Evolutionary conservation across 495 filamentous ascomycete species (phyloP).

Genomic region (Thermothielavioides terrestris): DNA sequence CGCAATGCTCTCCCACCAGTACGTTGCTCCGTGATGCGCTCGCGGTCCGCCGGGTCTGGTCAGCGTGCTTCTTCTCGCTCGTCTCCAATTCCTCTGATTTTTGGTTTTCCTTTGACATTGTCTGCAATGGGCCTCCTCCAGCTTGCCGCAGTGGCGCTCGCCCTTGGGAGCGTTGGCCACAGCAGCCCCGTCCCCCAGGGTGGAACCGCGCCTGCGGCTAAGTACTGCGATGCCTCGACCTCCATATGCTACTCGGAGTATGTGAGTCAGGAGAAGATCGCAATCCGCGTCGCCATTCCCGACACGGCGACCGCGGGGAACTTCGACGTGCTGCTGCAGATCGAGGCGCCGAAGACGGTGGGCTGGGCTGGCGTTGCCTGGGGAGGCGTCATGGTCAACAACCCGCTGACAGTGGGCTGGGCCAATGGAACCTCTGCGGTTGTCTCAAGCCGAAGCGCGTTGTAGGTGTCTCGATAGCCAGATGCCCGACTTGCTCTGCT

Average conservation of each 20-base stretch:
- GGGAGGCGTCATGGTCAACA: constrained; percentile 35
- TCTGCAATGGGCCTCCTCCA: constrained; percentile 27
- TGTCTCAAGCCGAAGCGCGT: constrained; percentile 25
- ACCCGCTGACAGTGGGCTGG: constrained; percentile 33
- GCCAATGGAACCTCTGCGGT: constrained; percentile 21
- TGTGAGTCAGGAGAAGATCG: constrained; percentile 22
- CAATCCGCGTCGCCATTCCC: constrained; percentile 32
- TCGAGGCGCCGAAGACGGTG: constrained; percentile 29
- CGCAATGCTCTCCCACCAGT: not conserved
- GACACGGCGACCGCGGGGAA: constrained; percentile 24
- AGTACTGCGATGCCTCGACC: constrained; percentile 27
- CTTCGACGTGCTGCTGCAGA: constrained; percentile 32
- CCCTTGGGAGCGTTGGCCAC: constrained; percentile 13
- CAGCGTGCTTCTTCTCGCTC: not conserved
- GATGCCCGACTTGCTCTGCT: not conserved
- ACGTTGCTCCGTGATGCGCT: not conserved
- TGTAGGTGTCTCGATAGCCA: constrained; percentile 6
- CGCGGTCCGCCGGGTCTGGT: not conserved
- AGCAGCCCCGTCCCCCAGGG: constrained; percentile 17
- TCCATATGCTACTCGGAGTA: constrained; percentile 33
- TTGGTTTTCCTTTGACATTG: not conserved
- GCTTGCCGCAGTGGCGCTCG: constrained; percentile 17
- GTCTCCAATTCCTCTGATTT: not conserved
- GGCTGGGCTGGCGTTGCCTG: constrained; percentile 35
- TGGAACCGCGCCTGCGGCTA: constrained; percentile 9